Conservation (phyloP, 75 land plant species). For the Larix kaempferi region DNA sequence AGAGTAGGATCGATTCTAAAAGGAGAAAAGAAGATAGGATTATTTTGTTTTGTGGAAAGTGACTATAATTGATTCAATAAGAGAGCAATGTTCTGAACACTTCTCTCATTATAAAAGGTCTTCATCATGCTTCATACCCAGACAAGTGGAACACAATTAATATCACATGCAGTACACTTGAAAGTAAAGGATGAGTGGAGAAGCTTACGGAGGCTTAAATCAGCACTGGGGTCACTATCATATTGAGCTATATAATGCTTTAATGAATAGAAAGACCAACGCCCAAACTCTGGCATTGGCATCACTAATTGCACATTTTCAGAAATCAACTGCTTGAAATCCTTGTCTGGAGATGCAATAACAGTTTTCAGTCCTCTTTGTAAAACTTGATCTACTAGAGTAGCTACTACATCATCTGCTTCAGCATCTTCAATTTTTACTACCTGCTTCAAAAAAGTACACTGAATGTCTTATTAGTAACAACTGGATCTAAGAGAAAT, state of each 20-base stretch:
- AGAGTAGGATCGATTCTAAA: not conserved
- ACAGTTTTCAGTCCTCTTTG: conserved; percentile 51
- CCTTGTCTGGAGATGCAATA: conserved; percentile 94
- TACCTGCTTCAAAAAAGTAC: conserved; percentile 35
- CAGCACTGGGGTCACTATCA: conserved; percentile 65
- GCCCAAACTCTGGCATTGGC: conserved; percentile 69
- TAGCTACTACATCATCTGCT: conserved; percentile 94
- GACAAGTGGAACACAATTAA: not conserved
- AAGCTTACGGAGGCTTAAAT: conserved; percentile 79
- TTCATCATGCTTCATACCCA: not conserved
- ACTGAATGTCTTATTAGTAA: not conserved
- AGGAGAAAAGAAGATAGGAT: not conserved
- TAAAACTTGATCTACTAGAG: conserved; percentile 66
- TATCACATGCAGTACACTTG: not conserved
- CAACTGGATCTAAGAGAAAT: not conserved
- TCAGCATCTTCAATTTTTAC: conserved; percentile 72
- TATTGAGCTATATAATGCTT: conserved; percentile 78
- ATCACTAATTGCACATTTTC: conserved; percentile 80
- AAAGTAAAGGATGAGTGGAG: not conserved
- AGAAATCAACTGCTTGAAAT: conserved; percentile 88
- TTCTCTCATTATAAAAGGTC: not conserved
- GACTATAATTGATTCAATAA: not conserved
- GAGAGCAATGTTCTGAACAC: not conserved
- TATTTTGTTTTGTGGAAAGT: not conserved
- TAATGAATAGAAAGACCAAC: conserved; percentile 95